Conservation (phyloP, 2,329 filamentous ascomycete species). For the Fusarium sp. region DNA sequence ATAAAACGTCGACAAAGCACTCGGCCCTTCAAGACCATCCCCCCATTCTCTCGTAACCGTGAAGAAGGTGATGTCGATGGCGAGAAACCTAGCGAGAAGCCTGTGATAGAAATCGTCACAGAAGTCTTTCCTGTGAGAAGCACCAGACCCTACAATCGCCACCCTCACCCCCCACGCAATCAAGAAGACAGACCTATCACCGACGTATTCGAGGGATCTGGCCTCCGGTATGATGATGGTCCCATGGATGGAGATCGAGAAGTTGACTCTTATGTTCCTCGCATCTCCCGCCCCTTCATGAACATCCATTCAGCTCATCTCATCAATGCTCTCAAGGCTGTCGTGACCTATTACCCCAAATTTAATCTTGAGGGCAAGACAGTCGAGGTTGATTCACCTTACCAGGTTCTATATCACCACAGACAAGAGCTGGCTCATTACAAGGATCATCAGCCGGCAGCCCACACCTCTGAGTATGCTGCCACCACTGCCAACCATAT, state of each 20-base stretch:
- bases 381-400: constrained; percentile 58
- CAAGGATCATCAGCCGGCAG: constrained; percentile 54
- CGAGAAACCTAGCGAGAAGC: constrained; percentile 22
- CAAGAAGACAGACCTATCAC: constrained; percentile 47
- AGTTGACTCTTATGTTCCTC: constrained; percentile 42
- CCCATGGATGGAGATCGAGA: constrained; percentile 41
- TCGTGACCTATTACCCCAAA: constrained; percentile 61
- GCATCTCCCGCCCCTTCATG: constrained; percentile 53
- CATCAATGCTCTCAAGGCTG: constrained; percentile 59
- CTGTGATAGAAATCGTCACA: constrained; percentile 59
- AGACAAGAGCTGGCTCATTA: constrained; percentile 55
- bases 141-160: neutral
- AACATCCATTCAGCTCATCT: constrained; percentile 58
- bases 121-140: constrained; percentile 47
- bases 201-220: constrained; percentile 41
- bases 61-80: constrained; percentile 32
- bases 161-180: constrained; percentile 9
- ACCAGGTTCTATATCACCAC: constrained; percentile 61
- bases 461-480: constrained; percentile 56
- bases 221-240: constrained; percentile 44
- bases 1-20: constrained; percentile 54
- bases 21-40: constrained; percentile 52
- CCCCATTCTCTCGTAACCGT: constrained; percentile 37
- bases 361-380: constrained; percentile 51
- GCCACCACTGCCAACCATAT: constrained; percentile 57